Conservation (phyloP, 345 rosid species). For the Acer negundo region DNA sequence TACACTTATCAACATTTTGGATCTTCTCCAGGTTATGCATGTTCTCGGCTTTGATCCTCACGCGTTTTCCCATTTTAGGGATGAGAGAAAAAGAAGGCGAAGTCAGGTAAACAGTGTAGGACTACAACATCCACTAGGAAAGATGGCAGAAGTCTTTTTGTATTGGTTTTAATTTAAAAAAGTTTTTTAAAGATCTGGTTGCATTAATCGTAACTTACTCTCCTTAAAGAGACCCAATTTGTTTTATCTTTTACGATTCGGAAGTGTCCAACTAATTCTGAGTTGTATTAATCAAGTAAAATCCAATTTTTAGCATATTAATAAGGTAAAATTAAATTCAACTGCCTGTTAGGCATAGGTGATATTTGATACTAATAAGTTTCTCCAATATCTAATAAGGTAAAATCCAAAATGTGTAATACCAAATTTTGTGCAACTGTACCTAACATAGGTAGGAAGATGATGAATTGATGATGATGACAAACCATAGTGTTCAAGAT, state of each 20-base stretch:
- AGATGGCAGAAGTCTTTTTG: neutral
- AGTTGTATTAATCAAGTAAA: too few relatives aligned
- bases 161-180: neutral
- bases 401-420: too few relatives aligned
- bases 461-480: too few relatives aligned
- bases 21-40: conserved; percentile 83
- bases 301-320: too few relatives aligned
- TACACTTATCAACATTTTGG: conserved; percentile 13
- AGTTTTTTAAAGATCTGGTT: neutral
- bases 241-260: too few relatives aligned
- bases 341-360: too few relatives aligned
- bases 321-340: too few relatives aligned
- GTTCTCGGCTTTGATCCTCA: conserved; percentile 99
- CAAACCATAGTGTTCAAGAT: too few relatives aligned
- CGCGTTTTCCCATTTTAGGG: conserved; percentile 98
- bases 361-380: too few relatives aligned
- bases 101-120: conserved; percentile 52
- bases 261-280: neutral
- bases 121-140: neutral
- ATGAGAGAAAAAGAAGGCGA: conserved; percentile 96
- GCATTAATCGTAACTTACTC: neutral
- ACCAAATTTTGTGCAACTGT: too few relatives aligned
- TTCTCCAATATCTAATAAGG: too few relatives aligned
- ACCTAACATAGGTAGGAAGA: too few relatives aligned
- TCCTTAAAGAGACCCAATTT: neutral